Base-by-base conservation (phyloP, 139 green algal species). In the Auxenochlorella pyrenoidosa region DNA sequence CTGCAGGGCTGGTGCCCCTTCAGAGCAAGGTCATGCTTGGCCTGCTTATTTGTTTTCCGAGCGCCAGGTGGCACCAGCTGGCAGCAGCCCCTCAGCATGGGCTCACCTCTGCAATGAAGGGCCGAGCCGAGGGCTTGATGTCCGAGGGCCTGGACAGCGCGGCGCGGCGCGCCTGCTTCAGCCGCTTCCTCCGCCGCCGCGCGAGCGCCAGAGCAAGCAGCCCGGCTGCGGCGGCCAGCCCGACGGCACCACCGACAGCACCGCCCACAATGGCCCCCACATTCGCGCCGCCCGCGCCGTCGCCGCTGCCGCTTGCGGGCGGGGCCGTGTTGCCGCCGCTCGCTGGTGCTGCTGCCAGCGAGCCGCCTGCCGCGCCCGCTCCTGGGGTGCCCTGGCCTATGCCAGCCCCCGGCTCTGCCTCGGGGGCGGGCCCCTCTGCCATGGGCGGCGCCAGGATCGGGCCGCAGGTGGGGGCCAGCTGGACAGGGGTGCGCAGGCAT, bases 51-150 rank as follows among this genome's bases (percentile, higher is more conserved):
- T n/a, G n/a, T n/a, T n/a, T n/a, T n/a, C n/a, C n/a, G n/a, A n/a
- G n/a, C n/a, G n/a, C n/a, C n/a, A n/a, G n/a, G n/a, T n/a, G n/a
- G n/a, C n/a, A n/a, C n/a, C n/a, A 30, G 59, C 59, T 32, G 59
- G 21, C 68, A 73, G 32, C 28, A n/a, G n/a, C 28, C 65, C 16
- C 65, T 68, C 22, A 68, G 59, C n/a, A n/a, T n/a, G n/a, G 22
- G 5, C 75, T 30, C 68, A 79, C 82, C 82, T 87, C 82, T 40
- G 82, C 58, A 8, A 81, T 59, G 44, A 87, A 87, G 19, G 82
- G 82, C 19, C 82, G 44, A 5, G 44, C 18, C 5, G 82, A 87
- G 6, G 82, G 82, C 82, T 79, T 85, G 28, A 44, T 26, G 4
- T 54, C 47, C 1, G 44, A 18, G n/a, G 43, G 13, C 40, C 18